Evolutionary conservation across 305 asterid species (phyloP), one percentile per base, ranked within the genome.

Genomic region (Petunia hybrid): DNA sequence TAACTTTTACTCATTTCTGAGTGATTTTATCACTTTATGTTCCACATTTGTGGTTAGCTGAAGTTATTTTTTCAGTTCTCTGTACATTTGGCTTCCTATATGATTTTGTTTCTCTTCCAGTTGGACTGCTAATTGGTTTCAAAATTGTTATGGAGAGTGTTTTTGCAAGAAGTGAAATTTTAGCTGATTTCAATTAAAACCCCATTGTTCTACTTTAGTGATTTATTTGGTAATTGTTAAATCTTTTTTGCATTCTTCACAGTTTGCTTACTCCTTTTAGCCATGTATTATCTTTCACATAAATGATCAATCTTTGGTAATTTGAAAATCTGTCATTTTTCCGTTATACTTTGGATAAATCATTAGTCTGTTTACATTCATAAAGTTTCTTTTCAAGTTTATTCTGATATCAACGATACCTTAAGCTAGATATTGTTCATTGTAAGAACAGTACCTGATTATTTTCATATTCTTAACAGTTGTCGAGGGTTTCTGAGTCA

Each of bases 401-500:
- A 65, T 51, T 65, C 46, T 63, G 45, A 63, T 8, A 36, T 10
- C 69, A 53, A 48, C 1, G 31, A 71, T 16, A 6, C 12, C 12
- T 71, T 31, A 3, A 71, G 61, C 35, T 48, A 48, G 78, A 73
- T 3, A 51, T 35, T 51, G 45, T 36, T 73, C 13, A 73, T 73
- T 73, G 2, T 48, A 13, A 36, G 8, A 51, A 35, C 3, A 12
- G 35, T 3, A 36, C 63, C 78, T 73, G 63, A 73, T 73, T 12
- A 51, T n/a, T 45, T 85, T 76, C 71, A 77, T 45, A 74, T 80
- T 85, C 39, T 77, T 65, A 60, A 78, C 90, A 93, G 98, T 84
- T 93, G 51, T 91, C 97, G 98, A 87, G 97, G 85, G 88, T 91
- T 84, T 93, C 97, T 1, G 92, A 90, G 81, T 89, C 92, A 0